Evolutionary conservation across 345 rosid species (phyloP).

Genomic region (Gossypium australe): DNA sequence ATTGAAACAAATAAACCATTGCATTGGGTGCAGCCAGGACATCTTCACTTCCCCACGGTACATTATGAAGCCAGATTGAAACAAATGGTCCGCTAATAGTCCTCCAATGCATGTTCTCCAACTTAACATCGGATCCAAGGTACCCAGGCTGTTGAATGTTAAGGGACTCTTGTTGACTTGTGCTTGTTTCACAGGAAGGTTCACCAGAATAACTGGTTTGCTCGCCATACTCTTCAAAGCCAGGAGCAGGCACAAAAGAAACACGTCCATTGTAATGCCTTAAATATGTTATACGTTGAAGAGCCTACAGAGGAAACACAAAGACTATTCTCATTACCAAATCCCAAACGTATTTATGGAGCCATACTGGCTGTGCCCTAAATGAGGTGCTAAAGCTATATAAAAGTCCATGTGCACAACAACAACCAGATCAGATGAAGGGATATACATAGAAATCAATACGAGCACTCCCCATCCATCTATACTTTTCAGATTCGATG

Average conservation of each 20-base stretch:
- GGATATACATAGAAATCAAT: constrained; percentile 76
- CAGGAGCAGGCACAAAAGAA: constrained; percentile 90
- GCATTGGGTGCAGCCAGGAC: constrained; percentile 89
- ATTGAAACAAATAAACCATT: constrained; percentile 42
- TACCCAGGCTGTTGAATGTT: constrained; percentile 33
- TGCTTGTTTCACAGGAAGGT: constrained; percentile 10
- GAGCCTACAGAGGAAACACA: constrained; percentile 36
- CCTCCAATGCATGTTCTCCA: constrained; percentile 61
- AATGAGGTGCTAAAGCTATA: not conserved
- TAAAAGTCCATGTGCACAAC: not conserved
- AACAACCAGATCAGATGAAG: not conserved
- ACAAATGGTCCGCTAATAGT: constrained; percentile 82
- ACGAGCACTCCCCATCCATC: constrained; percentile 96
- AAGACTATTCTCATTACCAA: not conserved
- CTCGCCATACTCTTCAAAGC: constrained; percentile 70
- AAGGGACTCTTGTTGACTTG: constrained; percentile 26
- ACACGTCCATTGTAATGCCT: constrained; percentile 70
- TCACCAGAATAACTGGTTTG: constrained; percentile 38
- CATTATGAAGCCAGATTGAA: constrained; percentile 96
- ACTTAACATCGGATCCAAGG: constrained; percentile 53
- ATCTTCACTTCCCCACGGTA: constrained; percentile 86
- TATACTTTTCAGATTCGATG: constrained; percentile 89
- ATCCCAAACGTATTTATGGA: not conserved
- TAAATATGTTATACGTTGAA: constrained; percentile 57
- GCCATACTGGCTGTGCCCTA: not conserved